Base-by-base conservation (phyloP, 768 basidiomycete species). In the Russula abietina region DNA sequence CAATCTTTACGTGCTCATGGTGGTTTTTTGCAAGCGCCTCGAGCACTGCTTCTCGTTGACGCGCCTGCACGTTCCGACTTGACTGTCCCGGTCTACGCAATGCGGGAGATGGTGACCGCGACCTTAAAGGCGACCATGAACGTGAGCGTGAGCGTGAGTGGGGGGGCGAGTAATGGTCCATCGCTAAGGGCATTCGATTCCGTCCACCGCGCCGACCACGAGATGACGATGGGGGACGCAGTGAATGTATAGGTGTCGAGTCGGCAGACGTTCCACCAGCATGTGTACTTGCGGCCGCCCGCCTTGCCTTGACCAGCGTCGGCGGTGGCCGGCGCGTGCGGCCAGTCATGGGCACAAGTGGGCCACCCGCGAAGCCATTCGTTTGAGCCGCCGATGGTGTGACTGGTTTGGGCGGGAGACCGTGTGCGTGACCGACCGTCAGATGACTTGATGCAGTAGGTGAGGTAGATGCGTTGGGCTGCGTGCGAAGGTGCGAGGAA, bases 1-100 rank as follows among this genome's bases (percentile, higher is more conserved):
- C 81, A 17, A 93, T 73, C 64, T 78, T 79, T 49, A 91, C 78
- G 73, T 91, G 82, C 17, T 90, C 87, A 65, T 78, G 77, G 53
- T 83, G 85, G 64, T 87, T 91, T 70, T 75, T 75, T 65, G 79
- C 78, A 48, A 93, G 77, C 68, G 76, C 80, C 41, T 79, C 78
- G 48, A 81, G 65, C 8, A 86, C 76, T 38, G 57, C 69, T 58
- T 72, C 70, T 66, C 75, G 70, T 67, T 74, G 71, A 64, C 70
- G 70, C 70, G 67, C 66, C 65, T 70, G 72, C 66, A 68, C 67
- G 39, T 68, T 67, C 39, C 69, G 64, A 32, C 70, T 68, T 33
- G 73, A 69, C 22, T 75, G 73, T 2, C 75, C 74, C n/a, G 77
- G 76, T 52, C 75, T 73, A 16, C 78, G 73, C 28, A 75, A 72